These are phyloP conservation scores for Tolypocladium cylindrosporum DNA, from an alignment of 2,329 filamentous ascomycete genomes.

Conservation along the genomic window DNA sequence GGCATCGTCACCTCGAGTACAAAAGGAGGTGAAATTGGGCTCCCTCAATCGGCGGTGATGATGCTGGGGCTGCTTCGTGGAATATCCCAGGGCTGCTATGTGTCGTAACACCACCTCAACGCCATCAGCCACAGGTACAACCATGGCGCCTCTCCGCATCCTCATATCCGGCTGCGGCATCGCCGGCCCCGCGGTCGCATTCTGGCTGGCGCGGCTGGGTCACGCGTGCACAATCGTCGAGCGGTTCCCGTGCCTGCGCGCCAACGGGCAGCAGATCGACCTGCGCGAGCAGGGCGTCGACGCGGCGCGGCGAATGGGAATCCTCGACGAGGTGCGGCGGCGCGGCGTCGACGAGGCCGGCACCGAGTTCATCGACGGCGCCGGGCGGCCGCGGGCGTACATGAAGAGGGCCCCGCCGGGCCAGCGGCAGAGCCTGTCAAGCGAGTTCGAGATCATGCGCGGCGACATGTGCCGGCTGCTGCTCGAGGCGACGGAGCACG, in stretches of 20 bases:
- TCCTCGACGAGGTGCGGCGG: constrained; percentile 24
- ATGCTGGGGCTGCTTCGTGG: neutral
- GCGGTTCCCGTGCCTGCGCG: constrained; percentile 23
- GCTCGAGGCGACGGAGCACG: constrained; percentile 26
- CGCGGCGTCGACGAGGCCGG: constrained; percentile 37
- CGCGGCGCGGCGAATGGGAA: constrained; percentile 27
- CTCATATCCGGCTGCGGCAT: constrained; percentile 39
- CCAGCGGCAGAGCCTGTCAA: constrained; percentile 34
- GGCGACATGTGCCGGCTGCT: constrained; percentile 43
- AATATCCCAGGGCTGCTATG: neutral
- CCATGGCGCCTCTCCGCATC: constrained; percentile 28
- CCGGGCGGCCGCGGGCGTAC: constrained; percentile 25
- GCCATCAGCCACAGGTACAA: neutral
- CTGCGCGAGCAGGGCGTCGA: constrained; percentile 30
- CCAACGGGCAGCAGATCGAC: constrained; percentile 35
- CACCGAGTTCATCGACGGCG: constrained; percentile 31
- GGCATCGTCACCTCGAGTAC: neutral
- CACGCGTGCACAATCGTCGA: constrained; percentile 33
- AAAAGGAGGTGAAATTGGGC: neutral
- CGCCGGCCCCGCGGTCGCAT: constrained; percentile 31
- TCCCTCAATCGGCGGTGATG: neutral
- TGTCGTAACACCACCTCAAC: neutral
- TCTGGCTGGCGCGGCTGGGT: constrained; percentile 26
- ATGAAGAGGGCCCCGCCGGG: constrained; percentile 29
- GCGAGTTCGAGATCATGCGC: constrained; percentile 51